A percentile compares a stretch with the other conserved stretches of the same genome.
phyloP scores from a whole-genome alignment of 306 rosid genomes.

The Sindora glabra region DNA sequence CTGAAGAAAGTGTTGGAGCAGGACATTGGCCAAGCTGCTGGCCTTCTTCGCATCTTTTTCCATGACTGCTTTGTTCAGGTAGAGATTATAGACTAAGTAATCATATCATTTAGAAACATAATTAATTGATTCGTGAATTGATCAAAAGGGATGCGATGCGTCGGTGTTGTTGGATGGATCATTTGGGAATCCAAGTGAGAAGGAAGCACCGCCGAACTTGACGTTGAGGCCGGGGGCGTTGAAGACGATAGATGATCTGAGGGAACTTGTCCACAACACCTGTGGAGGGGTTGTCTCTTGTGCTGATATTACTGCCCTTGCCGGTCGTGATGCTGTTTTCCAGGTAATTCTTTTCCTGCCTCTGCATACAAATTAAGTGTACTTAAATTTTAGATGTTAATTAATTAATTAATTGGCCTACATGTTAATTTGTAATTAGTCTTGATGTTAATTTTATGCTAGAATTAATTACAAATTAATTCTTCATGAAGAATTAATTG shows the following conservation, averaged over 20 bases:
- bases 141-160: slow-evolving; percentile 83
- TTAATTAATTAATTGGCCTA: too few relatives aligned
- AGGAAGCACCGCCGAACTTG: slow-evolving; percentile 50
- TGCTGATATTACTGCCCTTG: slow-evolving; percentile 48
- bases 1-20: slow-evolving; percentile 45
- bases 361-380: neutral
- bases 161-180: slow-evolving; percentile 61
- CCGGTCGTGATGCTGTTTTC: slow-evolving; percentile 55
- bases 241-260: slow-evolving; percentile 42
- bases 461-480: too few relatives aligned
- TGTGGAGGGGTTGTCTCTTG: slow-evolving; percentile 65
- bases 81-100: too few relatives aligned
- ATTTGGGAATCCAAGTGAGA: slow-evolving; percentile 49
- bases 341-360: slow-evolving; percentile 35
- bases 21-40: slow-evolving; percentile 65
- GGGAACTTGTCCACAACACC: slow-evolving; percentile 18
- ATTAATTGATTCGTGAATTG: too few relatives aligned
- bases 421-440: too few relatives aligned
- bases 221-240: slow-evolving; percentile 40
- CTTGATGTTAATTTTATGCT: too few relatives aligned
- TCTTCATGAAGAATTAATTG: too few relatives aligned
- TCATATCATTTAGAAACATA: too few relatives aligned
- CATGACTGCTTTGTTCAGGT: slow-evolving; percentile 87
- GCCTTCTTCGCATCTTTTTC: slow-evolving; percentile 68
- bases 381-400: too few relatives aligned